Evolutionary conservation across 2,329 filamentous ascomycete genomes (phyloP), one percentile per base, ranked within the genome.

Genomic region (Colletotrichum tabaci): DNA sequence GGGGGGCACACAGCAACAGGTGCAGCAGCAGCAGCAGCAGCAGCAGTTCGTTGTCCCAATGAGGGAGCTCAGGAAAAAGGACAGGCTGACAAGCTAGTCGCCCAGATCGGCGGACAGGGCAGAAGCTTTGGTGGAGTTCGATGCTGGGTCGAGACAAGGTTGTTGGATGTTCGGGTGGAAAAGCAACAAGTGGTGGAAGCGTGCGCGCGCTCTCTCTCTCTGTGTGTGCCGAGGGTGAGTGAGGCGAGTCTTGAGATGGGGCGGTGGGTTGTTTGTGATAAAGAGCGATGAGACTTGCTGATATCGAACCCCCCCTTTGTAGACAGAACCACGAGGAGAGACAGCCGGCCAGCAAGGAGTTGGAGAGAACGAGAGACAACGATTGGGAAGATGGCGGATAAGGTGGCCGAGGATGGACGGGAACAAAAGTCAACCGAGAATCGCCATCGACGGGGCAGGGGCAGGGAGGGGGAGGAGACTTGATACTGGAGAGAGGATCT

Each of bases 271-370:
- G 68, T 67, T 30, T 53, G 58, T 66, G 55, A 35, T 71, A 68
- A 63, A 71, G 68, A 58, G 50, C 66, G 58, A 60, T 42, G 65
- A 71, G 68, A 68, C 68, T 8, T 35, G 50, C 10, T 30, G 50
- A 58, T 63, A 68, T 60, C 38, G 58, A 55, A 35, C 68, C 65
- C 65, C 68, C 68, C 65, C 68, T 68, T 71, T 55, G 46, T 23
- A 71, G 67, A 71, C 68, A 68, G 26, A 26, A 61, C 30, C 53
- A 46, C 58, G 26, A 56, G 61, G 49, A 15, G 50, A 18, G 30
- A 35, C 30, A 18, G 26, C 46, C 38, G 50, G 40, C 66, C 58
- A 30, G 68, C 57, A 68, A 67, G 67, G 64, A 71, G 67, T 63
- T 30, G 30, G 52, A 46, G 58, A 35, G 35, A 52, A 23, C 30